Evolutionary conservation across 2,329 filamentous ascomycete species (phyloP).

Genomic region (Geoglossum cookeanum): DNA sequence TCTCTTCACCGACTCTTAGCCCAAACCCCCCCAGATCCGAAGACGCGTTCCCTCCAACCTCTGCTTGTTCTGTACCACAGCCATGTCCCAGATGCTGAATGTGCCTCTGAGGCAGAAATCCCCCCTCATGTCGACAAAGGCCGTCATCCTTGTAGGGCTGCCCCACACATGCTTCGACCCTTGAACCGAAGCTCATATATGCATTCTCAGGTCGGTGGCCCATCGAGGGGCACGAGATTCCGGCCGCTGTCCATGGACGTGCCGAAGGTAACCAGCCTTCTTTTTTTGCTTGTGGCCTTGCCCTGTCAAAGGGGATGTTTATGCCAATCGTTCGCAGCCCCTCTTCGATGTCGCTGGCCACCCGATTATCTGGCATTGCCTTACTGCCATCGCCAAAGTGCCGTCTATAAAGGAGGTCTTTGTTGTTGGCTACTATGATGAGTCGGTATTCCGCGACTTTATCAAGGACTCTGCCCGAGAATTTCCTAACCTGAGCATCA

Average conservation of each 20-base stretch:
- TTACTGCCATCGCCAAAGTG: slow-evolving; percentile 78
- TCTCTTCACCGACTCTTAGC: neutral
- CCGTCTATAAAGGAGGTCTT: slow-evolving; percentile 89
- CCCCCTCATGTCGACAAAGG: slow-evolving; percentile 46
- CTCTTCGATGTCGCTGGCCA: slow-evolving; percentile 97
- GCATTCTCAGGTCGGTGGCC: slow-evolving; percentile 63
- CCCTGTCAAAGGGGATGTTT: neutral
- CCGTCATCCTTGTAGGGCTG: slow-evolving; percentile 66
- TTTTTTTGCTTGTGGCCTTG: neutral
- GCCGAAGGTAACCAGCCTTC: slow-evolving; percentile 50
- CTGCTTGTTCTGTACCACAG: neutral
- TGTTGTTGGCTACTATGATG: slow-evolving; percentile 97
- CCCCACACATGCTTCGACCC: neutral
- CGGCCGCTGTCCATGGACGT: slow-evolving; percentile 87
- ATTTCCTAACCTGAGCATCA: slow-evolving; percentile 76
- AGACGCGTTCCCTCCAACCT: neutral
- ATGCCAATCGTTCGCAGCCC: slow-evolving; percentile 35
- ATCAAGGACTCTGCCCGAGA: slow-evolving; percentile 76
- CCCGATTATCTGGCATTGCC: slow-evolving; percentile 95
- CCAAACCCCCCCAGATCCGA: neutral
- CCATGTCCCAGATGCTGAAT: slow-evolving; percentile 4
- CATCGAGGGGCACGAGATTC: slow-evolving; percentile 88
- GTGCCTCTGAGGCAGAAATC: slow-evolving; percentile 4
- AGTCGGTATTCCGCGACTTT: slow-evolving; percentile 91
- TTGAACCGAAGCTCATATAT: neutral